Evolutionary conservation across 148 eudicot genomes (phyloP).

Genomic region (Drosera capensis): DNA sequence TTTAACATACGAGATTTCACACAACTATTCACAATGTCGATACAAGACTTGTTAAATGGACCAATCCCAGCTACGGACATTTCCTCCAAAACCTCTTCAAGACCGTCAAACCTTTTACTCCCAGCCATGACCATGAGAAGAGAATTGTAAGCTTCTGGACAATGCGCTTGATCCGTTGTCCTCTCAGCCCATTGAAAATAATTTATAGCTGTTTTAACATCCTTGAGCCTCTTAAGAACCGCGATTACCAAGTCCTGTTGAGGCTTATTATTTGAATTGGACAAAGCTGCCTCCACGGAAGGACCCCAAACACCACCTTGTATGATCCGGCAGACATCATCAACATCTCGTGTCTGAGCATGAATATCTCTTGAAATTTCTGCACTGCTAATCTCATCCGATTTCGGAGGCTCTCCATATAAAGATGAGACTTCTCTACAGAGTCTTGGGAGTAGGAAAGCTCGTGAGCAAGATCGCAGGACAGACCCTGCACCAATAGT

Average conservation of each 20-base stretch:
- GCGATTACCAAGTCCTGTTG: slow-evolving; percentile 39
- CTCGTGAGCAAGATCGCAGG: slow-evolving; percentile 4
- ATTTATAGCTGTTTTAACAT: slow-evolving; percentile 44
- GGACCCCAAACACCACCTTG: slow-evolving; percentile 74
- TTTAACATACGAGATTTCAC: slow-evolving; percentile 35
- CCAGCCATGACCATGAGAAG: slow-evolving; percentile 69
- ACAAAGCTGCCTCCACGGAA: slow-evolving; percentile 43
- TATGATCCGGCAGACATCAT: slow-evolving; percentile 48
- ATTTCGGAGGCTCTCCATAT: slow-evolving; percentile 19
- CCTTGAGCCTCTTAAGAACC: slow-evolving; percentile 55
- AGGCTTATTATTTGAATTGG: slow-evolving; percentile 23
- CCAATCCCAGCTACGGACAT: slow-evolving; percentile 86
- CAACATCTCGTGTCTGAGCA: slow-evolving; percentile 20
- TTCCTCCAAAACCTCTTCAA: slow-evolving; percentile 77
- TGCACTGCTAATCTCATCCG: slow-evolving; percentile 7
- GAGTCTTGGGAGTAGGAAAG: slow-evolving; percentile 6
- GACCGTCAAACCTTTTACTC: slow-evolving; percentile 28
- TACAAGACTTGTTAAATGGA: slow-evolving; percentile 40
- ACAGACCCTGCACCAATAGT: slow-evolving; percentile 17
- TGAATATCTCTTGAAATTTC: slow-evolving; percentile 18
- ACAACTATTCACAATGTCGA: slow-evolving; percentile 55
- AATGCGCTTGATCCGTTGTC: slow-evolving; percentile 36
- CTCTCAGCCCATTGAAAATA: slow-evolving; percentile 81
- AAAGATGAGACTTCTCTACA: slow-evolving; percentile 20
- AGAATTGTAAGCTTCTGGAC: slow-evolving; percentile 71